Conservation (phyloP, 2,329 filamentous ascomycete genomes). For the Triangularia verruculosa region DNA sequence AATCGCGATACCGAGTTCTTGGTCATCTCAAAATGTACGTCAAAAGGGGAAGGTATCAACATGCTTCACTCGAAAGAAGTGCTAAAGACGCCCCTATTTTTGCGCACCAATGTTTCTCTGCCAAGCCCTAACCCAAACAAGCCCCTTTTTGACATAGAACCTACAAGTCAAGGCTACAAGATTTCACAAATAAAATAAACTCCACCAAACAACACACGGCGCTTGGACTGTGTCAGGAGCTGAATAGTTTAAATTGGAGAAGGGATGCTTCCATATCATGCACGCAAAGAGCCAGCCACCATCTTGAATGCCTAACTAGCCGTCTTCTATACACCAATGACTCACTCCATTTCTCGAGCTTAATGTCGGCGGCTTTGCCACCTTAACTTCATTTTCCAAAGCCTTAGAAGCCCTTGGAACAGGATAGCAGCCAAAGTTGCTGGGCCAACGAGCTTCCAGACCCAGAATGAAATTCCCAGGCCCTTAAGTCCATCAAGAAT, state of each 20-base stretch:
- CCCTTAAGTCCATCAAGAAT: background rate
- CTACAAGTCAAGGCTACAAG: too few species aligned
- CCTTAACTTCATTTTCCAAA: background rate
- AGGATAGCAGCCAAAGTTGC: background rate
- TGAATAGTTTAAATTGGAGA: too few species aligned
- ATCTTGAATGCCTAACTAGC: too few species aligned
- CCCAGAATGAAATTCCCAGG: background rate
- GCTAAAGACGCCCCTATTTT: background rate
- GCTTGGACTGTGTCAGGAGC: too few species aligned
- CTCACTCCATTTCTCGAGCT: too few species aligned
- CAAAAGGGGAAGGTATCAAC: background rate
- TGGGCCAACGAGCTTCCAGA: background rate
- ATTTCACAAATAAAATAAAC: background rate
- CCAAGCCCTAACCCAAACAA: too few species aligned
- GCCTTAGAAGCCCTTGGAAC: background rate
- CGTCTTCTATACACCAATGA: too few species aligned
- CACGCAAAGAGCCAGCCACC: too few species aligned
- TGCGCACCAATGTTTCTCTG: background rate
- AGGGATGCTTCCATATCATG: too few species aligned
- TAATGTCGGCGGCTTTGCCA: background rate
- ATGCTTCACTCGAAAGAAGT: background rate
- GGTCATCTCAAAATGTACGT: background rate
- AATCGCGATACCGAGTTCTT: background rate
- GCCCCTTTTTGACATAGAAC: too few species aligned
- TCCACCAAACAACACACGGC: background rate